These are phyloP conservation scores for Mayamaea pseudoterrestris DNA, from an alignment of 108 stramenopile genomes.

Conservation along the genomic window DNA sequence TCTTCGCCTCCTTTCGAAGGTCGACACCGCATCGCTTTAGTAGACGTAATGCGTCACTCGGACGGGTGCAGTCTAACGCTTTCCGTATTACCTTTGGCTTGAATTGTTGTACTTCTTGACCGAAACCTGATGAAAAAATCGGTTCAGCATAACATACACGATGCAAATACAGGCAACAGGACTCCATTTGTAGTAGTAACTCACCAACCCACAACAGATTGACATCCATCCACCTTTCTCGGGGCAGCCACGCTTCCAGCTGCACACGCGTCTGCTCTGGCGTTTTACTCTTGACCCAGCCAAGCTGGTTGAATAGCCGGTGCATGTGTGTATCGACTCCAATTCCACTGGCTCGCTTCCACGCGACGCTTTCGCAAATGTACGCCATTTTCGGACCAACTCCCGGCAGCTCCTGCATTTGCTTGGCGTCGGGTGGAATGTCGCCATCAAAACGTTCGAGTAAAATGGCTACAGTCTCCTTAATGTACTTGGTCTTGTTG, in stretches of 20 bases:
- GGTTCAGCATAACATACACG: too few relatives aligned
- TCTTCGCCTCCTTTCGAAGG: slow-evolving; percentile 45
- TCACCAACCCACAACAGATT: slow-evolving; percentile 87
- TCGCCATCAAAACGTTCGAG: slow-evolving; percentile 50
- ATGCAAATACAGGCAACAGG: too few relatives aligned
- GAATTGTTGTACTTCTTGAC: slow-evolving; percentile 83
- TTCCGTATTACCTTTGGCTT: slow-evolving; percentile 67
- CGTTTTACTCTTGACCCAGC: slow-evolving; percentile 62
- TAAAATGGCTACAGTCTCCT: slow-evolving; percentile 50
- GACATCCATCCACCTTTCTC: slow-evolving; percentile 57
- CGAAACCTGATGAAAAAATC: too few relatives aligned
- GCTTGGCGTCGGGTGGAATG: slow-evolving; percentile 61
- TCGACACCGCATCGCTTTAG: slow-evolving; percentile 55
- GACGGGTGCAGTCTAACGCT: slow-evolving; percentile 49
- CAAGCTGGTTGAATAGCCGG: slow-evolving; percentile 72
- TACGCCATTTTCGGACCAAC: slow-evolving; percentile 90
- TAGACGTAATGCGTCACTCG: slow-evolving; percentile 45
- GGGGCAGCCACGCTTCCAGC: slow-evolving; percentile 79
- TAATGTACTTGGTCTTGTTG: slow-evolving; percentile 84
- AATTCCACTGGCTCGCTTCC: slow-evolving; percentile 51
- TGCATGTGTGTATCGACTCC: slow-evolving; percentile 94
- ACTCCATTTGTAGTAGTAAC: too few relatives aligned
- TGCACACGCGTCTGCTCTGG: slow-evolving; percentile 81
- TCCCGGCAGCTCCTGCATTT: slow-evolving; percentile 57
- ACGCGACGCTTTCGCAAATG: slow-evolving; percentile 72